Base-by-base conservation (phyloP, 768 basidiomycete genomes). In the Termitomyces titanicus region DNA sequence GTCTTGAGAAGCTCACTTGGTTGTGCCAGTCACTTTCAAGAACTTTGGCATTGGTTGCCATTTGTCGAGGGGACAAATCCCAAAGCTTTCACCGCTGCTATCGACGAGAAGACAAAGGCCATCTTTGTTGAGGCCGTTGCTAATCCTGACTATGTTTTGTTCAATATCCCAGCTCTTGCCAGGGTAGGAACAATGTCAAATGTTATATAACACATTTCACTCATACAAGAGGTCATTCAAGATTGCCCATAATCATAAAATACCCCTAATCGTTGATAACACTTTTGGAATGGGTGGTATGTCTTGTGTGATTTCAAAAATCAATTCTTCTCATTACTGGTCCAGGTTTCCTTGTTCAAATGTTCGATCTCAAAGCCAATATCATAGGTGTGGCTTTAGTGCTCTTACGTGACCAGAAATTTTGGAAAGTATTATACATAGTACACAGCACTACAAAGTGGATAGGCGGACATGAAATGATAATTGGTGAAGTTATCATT, bases 381-480 rank as follows among this genome's bases (percentile, higher is more conserved):
- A 88, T 92, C 55, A 74, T 92, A 55, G 76, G 82, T 81, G 33
- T 25, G 17, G 25, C 22, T 27, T 29, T n/a, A 12, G 27, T 33
- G 27, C 25, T 27, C 2, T 33, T 7, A 3, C 5, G 13, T 29
- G 17, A 1, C 10, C 12, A 1, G n/a, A 11, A 11, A 15, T 3
- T 3, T 43, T 40, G 11, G 12, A 34, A 44, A 29, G 31, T 37
- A 10, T 54, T 3, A 53, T 13, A n/a, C n/a, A 13, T 27, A 77
- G 85, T 90, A 17, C 85, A 91, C 66, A 87, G 84, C 47, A 87
- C 87, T 0, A 91, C 90, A 1, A 92, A 93, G 63, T 93, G 90
- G 91, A 90, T 92, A 33, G 85, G 86, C 12, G 86, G 87, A 0
- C 88, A 90, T 57, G 89, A 91, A 29, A 91, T 85, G 0, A 88